Base-by-base conservation (phyloP, 106 monocot species). In the Xerophyta viscosa region DNA sequence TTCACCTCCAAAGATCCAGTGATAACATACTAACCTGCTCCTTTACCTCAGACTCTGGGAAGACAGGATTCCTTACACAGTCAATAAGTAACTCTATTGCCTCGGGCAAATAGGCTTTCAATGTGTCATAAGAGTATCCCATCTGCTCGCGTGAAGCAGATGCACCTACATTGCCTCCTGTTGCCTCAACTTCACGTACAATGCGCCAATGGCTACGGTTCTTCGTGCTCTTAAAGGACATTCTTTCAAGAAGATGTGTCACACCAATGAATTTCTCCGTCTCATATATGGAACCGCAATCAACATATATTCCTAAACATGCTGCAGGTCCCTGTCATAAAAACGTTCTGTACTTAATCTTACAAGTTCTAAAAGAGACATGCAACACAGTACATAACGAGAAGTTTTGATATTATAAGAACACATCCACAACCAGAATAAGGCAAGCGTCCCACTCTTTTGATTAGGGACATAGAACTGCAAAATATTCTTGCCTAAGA, bases 201-300 rank as follows among this genome's bases (percentile, higher is more conserved):
- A 92, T 69, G 12, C 63, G 53, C 53, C 67, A 27, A 58, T 69
- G 66, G 24, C 60, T 73, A 30, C 79, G 70, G 22, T 83, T 77
- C 47, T 46, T 79, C 8, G 86, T 92, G 53, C 72, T 83, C 62
- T 87, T 92, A 60, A 83, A 92, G 23, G 92, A 67, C 67, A 92
- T 24, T 46, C 65, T 70, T 48, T 87, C 83, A 26, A 92, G 42
- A 37, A 92, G 58, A 64, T 80, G 82, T 1, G 76, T 75, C 25
- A 51, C 58, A 11, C 92, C 92, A 31, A 17, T 17, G 39, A 54
- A 73, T 47, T 77, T 63, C 24, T 30, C 30, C 0, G 53, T 69
- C 52, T 92, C 87, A 52, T 87, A 83, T 31, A 92, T 65, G 50
- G 91, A 87, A 44, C 92, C 92, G 66, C 64, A 82, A 18, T 86